These are phyloP conservation scores for Apophysomyces elegans DNA, from an alignment of 371 early-diverging fungal genomes.

Conservation along the genomic window DNA sequence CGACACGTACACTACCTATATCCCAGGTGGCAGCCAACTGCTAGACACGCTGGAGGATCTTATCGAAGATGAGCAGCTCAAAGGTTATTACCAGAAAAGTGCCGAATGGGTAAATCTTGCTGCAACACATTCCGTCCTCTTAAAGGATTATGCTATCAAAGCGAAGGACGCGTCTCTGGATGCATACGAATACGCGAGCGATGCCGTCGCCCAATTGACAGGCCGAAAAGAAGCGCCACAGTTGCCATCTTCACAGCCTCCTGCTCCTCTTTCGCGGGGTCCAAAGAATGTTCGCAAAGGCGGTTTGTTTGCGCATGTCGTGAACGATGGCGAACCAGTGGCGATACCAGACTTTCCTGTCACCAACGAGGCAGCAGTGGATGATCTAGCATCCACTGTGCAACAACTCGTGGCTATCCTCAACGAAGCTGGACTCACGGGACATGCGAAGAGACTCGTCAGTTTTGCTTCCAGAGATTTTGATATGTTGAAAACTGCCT, in stretches of 20 bases:
- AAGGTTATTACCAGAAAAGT: conserved; percentile 30
- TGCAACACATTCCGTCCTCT: conserved; percentile 15
- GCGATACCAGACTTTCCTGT: conserved; percentile 26
- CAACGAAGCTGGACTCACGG: conserved; percentile 48
- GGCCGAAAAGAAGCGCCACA: conserved; percentile 36
- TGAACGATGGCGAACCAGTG: conserved; percentile 29
- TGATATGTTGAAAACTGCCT: conserved; percentile 29
- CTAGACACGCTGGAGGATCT: conserved; percentile 47
- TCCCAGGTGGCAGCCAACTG: conserved; percentile 49
- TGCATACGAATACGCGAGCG: conserved; percentile 41
- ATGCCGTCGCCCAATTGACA: conserved; percentile 37
- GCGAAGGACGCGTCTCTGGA: conserved; percentile 41
- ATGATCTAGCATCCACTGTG: conserved; percentile 38
- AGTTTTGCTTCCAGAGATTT: conserved; percentile 44
- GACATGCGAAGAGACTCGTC: conserved; percentile 44
- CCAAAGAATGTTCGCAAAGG: conserved; percentile 13
- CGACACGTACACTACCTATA: conserved; percentile 48
- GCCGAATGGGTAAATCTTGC: conserved; percentile 29
- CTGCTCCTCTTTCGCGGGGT: conserved; percentile 23
- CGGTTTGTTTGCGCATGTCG: conserved; percentile 38
- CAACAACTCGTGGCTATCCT: conserved; percentile 35
- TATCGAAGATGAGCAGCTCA: conserved; percentile 27
- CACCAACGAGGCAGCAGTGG: conserved; percentile 23
- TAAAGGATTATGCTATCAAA: conserved; percentile 22
- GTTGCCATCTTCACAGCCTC: conserved; percentile 23